Evolutionary conservation across 257 asterid species (phyloP), one percentile per base, ranked within the genome.

Genomic region (Gentiana straminea): DNA sequence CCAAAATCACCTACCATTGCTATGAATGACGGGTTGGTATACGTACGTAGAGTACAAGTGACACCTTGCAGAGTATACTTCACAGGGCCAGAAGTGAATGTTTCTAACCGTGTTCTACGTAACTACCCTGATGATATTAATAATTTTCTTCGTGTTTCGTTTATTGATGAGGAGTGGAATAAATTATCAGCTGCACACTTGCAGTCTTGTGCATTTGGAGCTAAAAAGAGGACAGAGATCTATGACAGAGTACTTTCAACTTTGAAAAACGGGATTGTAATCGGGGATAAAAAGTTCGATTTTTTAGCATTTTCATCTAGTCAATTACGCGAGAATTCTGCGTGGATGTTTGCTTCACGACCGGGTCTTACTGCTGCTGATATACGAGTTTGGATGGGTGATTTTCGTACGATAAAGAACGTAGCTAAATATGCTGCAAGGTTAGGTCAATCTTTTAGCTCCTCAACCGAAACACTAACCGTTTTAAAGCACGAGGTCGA

Each of bases 401-500:
- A 90, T 49, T 90, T 86, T 69, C 64, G 68, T 3, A 32, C 64
- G 48, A 90, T 90, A 54, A 78, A 68, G 68, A 90, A 90, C 8
- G 94, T 90, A 55, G 94, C 96, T 0, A 90, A 90, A 62, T 86
- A 86, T 71, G 91, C 97, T n/a, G 96, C 97, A 0, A 77, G 97
- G 70, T 96, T 90, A n/a, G 97, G 94, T n/a, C 96, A 86, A 61
- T 86, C 97, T 7, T 89, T 89, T 37, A 79, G 96, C 66, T 89
- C 97, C 34, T 86, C 97, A 15, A 84, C 60, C 0, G 98, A 91
- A 64, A 84, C 98, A 1, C 64, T 81, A 3, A 81, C 66, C 54
- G 94, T 86, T 51, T 41, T 13, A 13, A 53, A 37, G 63, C 43
- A 68, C 49, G 98, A 91, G 71, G 50, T 79, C 60, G 75, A 79